Evolutionary conservation across 345 rosid genomes (phyloP), one percentile per base, ranked within the genome.

Genomic region (Euphorbia pulcherrima): DNA sequence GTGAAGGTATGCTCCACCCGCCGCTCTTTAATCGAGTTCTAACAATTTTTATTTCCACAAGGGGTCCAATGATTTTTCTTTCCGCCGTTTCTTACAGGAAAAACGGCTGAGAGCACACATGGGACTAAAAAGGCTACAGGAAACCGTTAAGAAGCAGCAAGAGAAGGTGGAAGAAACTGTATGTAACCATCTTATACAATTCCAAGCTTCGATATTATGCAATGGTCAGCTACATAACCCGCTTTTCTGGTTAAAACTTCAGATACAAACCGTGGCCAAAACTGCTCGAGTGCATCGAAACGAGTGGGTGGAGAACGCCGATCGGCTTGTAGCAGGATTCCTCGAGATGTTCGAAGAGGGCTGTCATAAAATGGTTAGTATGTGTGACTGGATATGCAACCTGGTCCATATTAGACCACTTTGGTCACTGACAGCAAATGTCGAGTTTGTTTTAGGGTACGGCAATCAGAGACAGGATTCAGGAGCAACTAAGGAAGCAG

Each of bases 261-360:
- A 88, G 89, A 86, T 86, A 67, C 90, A 86, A 79, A 79, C 73
- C 8, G 93, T 77, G n/a, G 88, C 87, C n/a, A 88, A 82, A 78
- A 79, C 92, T 47, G 90, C 87, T 21, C 73, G 82, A 26, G 68
- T 83, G 75, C 87, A 83, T 64, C 85, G 75, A 27, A 80, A 86
- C 21, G 96, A 89, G 77, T 94, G 99, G 99, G 97, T 94, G 51
- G 97, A 88, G 81, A 94, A 94, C 73, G 99, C 99, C 61, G 97
- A 94, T 79, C 88, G 99, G 5, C 89, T 85, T 90, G 99, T 94
- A 18, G 92, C 95, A 30, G 99, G 99, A 71, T 94, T 94, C 69
- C 90, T 94, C 6, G 99, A 91, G 82, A 89, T 91, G 89, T 94
- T 94, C 37, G 99, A 94, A 82, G 99, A 94, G 85, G 88, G 99